A percentile compares a stretch with the other conserved stretches of the same genome.
Conservation (phyloP, 306 rosid species). For the Malus orientalis region DNA sequence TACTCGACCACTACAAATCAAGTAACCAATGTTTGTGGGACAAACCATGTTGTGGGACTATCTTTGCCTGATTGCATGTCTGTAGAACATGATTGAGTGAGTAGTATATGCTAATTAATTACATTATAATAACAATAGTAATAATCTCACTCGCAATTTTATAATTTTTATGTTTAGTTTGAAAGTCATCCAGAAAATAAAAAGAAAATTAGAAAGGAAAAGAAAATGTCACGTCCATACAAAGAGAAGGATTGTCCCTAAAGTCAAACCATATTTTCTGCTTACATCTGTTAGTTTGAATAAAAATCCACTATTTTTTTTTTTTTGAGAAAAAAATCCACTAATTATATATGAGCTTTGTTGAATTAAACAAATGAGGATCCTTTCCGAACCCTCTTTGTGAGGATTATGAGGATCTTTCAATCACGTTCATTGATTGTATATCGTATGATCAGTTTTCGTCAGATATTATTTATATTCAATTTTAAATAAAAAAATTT, state of each 20-base stretch:
- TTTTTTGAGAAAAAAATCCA: neutral
- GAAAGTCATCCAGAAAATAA: neutral
- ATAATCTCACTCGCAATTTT: neutral
- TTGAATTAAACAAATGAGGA: neutral
- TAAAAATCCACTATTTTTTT: neutral
- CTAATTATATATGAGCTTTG: neutral
- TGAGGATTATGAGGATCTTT: fast-evolving
- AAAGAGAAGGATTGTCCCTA: neutral
- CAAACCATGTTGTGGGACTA: conserved; percentile 9
- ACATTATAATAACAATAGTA: neutral
- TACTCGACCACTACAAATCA: neutral
- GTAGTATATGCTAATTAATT: neutral
- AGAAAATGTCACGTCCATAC: neutral
- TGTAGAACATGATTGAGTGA: neutral
- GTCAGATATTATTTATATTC: too few relatives aligned
- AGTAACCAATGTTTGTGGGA: conserved; percentile 5
- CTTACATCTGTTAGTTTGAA: neutral
- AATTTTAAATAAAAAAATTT: too few relatives aligned
- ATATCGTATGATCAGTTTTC: too few relatives aligned
- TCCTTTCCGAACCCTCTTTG: fast-evolving
- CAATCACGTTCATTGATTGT: too few relatives aligned
- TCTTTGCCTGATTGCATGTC: neutral
- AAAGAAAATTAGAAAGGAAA: neutral
- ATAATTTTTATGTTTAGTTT: neutral
- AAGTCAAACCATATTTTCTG: conserved; percentile 3